Evolutionary conservation across 768 basidiomycete genomes (phyloP).

Genomic region (Russula brevipes): DNA sequence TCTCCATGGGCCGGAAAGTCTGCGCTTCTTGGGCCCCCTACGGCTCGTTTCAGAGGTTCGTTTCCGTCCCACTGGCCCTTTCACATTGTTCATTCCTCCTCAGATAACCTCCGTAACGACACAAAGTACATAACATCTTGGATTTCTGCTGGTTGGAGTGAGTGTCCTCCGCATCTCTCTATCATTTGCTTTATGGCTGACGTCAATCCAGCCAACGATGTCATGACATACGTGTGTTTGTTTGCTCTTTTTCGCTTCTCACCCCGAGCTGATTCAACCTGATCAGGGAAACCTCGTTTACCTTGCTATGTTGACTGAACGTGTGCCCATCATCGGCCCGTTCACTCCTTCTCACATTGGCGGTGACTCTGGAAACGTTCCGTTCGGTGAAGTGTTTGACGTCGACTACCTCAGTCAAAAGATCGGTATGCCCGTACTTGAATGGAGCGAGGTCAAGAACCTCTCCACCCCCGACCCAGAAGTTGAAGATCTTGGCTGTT

Average conservation of each 20-base stretch:
- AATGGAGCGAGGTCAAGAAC: conserved; percentile 42
- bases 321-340: conserved; percentile 38
- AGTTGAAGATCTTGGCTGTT: conserved; percentile 39
- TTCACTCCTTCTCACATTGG: conserved; percentile 40
- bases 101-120: conserved; percentile 60
- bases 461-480: conserved; percentile 29
- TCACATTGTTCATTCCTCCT: background rate
- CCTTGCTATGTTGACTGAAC: conserved; percentile 37
- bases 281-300: conserved; percentile 38
- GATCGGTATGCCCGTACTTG: conserved; percentile 37
- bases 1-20: conserved; percentile 11
- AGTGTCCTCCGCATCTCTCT: conserved; percentile 15
- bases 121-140: conserved; percentile 66
- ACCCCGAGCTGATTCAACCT: background rate
- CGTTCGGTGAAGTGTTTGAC: conserved; percentile 42
- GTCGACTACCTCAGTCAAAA: conserved; percentile 34
- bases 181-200: background rate
- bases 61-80: background rate
- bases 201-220: conserved; percentile 56
- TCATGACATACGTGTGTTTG: conserved; percentile 59
- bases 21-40: conserved; percentile 44
- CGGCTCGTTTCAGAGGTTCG: conserved; percentile 51
- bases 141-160: conserved; percentile 72
- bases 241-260: background rate
- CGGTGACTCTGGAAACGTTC: conserved; percentile 32